Base-by-base conservation (phyloP, 2,329 filamentous ascomycete species). In the Blumeriella jaapii region DNA sequence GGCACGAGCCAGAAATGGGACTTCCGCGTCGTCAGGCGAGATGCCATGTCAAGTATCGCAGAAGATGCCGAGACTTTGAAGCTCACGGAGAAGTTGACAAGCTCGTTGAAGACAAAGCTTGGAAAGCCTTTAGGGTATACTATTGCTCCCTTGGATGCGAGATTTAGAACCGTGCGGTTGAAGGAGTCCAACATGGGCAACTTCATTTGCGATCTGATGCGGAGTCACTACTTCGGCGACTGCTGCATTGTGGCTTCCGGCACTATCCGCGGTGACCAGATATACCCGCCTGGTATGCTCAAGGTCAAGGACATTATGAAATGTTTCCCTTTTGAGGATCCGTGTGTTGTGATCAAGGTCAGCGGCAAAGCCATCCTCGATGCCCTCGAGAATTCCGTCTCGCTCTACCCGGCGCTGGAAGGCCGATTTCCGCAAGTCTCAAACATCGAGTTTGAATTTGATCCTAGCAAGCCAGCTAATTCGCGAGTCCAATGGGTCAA, bases 181-280 rank as follows among this genome's bases (percentile, higher is more conserved):
- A 41, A 38, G 24, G 39, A 41, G 23, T 41, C 39, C 4, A 41
- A 41, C 14, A 41, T 41, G 39, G 39, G 39, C 6, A 41, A 41
- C 18, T 38, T 41, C 16, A 29, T 41, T 17, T 41, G 35, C 25
- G 39, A 41, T 27, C 19, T 41, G 10, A 41, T 41, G 39, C 35
- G 39, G 10, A 38, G 31, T 17, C 39, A 41, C 29, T 41, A 41
- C 31, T 17, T 17, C 7, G 39, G 39, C 4, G 39, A 41, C 26
- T 41, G 39, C 25, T 38, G 39, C 20, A 26, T 41, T 13, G 36
- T 41, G 6, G 39, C 39, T n/a, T n/a, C 35, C 6, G 39, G 39
- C 10, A 41, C 39, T 7, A 41, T 41, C 16, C 35, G 39, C 16
- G 39, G 39, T 10, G 39, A 41, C 17, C 39, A 41, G 11, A 41